Evolutionary conservation across 345 rosid genomes (phyloP).

Genomic region (Dipteronia dyeriana): DNA sequence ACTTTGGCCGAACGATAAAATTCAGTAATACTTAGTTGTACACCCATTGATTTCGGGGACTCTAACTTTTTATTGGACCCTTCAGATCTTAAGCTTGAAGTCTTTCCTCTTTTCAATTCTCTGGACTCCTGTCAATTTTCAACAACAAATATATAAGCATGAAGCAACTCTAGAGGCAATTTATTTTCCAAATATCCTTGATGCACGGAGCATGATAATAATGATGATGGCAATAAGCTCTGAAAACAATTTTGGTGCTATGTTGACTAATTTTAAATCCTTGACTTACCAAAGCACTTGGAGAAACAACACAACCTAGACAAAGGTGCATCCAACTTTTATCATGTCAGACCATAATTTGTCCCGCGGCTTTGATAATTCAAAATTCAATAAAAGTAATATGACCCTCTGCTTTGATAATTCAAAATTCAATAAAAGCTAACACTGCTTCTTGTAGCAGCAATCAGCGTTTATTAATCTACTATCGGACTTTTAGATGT

Average conservation of each 20-base stretch:
- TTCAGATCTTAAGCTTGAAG: constrained; percentile 28
- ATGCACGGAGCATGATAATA: neutral
- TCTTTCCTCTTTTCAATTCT: constrained; percentile 49
- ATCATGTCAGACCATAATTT: neutral
- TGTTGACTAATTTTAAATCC: neutral
- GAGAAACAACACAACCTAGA: neutral
- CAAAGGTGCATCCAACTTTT: neutral
- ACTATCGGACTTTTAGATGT: neutral
- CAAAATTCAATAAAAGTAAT: too few species aligned
- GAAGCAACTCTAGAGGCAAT: constrained; percentile 9
- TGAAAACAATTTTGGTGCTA: neutral
- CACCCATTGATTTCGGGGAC: constrained; percentile 44
- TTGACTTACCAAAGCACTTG: neutral
- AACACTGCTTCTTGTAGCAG: neutral
- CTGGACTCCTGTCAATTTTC: constrained; percentile 45
- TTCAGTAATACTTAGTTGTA: constrained; percentile 66
- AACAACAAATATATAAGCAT: constrained; percentile 23
- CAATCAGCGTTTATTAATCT: constrained; percentile 3
- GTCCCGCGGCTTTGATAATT: neutral
- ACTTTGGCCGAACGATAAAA: constrained; percentile 73
- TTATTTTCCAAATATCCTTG: constrained; percentile 18
- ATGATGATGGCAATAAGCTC: neutral
- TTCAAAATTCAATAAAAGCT: neutral
- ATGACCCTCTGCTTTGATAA: too few species aligned
- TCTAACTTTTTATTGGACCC: constrained; percentile 36